Conservation (phyloP, 345 rosid genomes). For the Cardiospermum halicacabum region DNA sequence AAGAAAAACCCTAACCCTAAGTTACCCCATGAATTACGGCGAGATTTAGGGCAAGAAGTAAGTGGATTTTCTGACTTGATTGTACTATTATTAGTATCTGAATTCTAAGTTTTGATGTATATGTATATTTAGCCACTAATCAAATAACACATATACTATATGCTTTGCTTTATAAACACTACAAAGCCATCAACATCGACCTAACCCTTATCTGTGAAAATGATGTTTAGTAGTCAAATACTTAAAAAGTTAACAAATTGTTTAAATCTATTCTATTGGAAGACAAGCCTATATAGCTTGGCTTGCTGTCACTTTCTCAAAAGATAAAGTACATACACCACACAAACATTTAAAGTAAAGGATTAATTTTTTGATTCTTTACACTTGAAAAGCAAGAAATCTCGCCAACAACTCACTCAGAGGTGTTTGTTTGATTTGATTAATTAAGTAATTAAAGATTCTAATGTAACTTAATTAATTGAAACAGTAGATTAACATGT, state of each 20-base stretch:
- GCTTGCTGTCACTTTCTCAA: constrained; percentile 30
- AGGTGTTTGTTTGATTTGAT: constrained; percentile 13
- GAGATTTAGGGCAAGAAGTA: constrained; percentile 34
- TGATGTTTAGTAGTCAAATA: constrained; percentile 24
- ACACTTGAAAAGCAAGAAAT: constrained; percentile 27
- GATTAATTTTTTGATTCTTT: constrained; percentile 28
- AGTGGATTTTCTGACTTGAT: constrained; percentile 16
- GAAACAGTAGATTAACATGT: constrained; percentile 18
- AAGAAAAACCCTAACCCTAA: not conserved
- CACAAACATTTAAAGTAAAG: constrained; percentile 21
- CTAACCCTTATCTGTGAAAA: constrained; percentile 8
- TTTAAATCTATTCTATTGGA: constrained; percentile 22
- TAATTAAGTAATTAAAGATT: constrained; percentile 33
- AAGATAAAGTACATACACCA: constrained; percentile 23
- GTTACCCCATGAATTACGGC: constrained; percentile 55
- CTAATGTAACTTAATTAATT: constrained; percentile 28
- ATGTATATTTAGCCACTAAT: not conserved
- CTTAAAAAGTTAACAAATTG: constrained; percentile 12
- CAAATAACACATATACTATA: not conserved
- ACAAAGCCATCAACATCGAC: not conserved
- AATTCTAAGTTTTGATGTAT: constrained; percentile 1
- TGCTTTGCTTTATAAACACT: not conserved
- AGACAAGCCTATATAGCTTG: constrained; percentile 21
- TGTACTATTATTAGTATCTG: not conserved
- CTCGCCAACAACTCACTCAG: constrained; percentile 40